These are phyloP conservation scores for Lenwebbia sp. DNA, from an alignment of 345 rosid species.

Conservation along the genomic window DNA sequence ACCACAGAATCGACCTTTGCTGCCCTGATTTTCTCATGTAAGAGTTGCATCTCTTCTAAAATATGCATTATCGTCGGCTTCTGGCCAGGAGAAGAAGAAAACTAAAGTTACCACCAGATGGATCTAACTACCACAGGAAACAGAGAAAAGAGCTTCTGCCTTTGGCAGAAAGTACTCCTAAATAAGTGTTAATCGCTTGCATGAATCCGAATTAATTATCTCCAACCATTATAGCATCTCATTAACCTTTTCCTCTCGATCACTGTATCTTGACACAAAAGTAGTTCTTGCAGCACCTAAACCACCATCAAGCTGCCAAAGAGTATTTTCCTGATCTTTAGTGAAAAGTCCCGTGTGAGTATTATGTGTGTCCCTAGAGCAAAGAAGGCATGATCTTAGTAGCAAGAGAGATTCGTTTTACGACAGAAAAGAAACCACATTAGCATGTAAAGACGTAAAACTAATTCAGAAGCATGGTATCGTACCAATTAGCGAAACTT, in stretches of 20 bases:
- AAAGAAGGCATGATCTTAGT: not conserved
- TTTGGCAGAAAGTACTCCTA: not conserved
- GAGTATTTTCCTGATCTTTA: not conserved
- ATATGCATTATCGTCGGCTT: conserved; percentile 25
- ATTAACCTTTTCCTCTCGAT: conserved; percentile 28
- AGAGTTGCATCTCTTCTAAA: conserved; percentile 16
- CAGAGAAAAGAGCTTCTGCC: not conserved
- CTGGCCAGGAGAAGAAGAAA: conserved; percentile 6
- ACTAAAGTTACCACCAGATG: not conserved
- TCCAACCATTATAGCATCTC: not conserved
- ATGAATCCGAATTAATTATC: not conserved
- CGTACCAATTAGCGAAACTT: not conserved
- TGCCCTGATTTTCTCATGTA: conserved; percentile 25
- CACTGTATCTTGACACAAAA: conserved; percentile 12
- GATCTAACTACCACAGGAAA: not conserved
- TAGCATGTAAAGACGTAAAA: not conserved
- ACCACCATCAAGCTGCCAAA: conserved; percentile 10
- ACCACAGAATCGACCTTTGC: conserved; percentile 22
- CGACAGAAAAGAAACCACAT: not conserved
- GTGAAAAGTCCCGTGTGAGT: not conserved
- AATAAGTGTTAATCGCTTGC: not conserved
- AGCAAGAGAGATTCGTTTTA: not conserved
- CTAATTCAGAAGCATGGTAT: not conserved
- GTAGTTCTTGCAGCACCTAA: conserved; percentile 17
- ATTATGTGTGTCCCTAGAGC: not conserved